These are phyloP conservation scores for Tetracentron sinense DNA, from an alignment of 164 flowering plant genomes.

Conservation along the genomic window DNA sequence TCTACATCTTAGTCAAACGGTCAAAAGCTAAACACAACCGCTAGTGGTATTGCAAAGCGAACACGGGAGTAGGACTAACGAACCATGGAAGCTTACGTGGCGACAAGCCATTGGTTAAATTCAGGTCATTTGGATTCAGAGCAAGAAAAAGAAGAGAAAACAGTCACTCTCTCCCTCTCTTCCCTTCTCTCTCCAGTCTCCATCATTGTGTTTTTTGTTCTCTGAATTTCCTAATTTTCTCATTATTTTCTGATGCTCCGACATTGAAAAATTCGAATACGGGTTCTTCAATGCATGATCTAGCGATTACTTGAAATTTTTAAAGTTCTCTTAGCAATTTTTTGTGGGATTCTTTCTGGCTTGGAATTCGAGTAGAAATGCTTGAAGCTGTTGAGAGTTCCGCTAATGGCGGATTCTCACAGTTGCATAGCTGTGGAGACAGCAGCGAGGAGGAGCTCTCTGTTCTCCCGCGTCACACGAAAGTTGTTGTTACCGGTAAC, in stretches of 20 bases:
- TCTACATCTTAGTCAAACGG: too few species aligned
- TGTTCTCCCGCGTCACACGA: slow-evolving; percentile 79
- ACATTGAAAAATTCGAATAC: slow-evolving; percentile 12
- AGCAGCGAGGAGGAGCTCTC: slow-evolving; percentile 82
- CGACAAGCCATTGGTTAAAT: slow-evolving; percentile 26
- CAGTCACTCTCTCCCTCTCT: slow-evolving; percentile 48
- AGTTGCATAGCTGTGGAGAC: slow-evolving; percentile 65
- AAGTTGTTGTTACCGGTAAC: slow-evolving; percentile 82
- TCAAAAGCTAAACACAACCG: too few species aligned
- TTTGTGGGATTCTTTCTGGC: slow-evolving; percentile 3
- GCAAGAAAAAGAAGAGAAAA: slow-evolving; percentile 18
- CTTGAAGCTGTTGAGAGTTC: slow-evolving; percentile 55
- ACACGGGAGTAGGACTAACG: too few species aligned
- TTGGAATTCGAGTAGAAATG: slow-evolving; percentile 32
- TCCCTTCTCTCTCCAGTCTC: slow-evolving; percentile 18
- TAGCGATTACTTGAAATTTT: slow-evolving; percentile 25
- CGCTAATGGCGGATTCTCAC: slow-evolving; percentile 50
- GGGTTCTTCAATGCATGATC: slow-evolving; percentile 41
- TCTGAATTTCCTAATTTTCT: slow-evolving; percentile 14
- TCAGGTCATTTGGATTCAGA: slow-evolving; percentile 68
- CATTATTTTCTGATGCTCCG: slow-evolving; percentile 16
- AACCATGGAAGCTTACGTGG: slow-evolving; percentile 35
- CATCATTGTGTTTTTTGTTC: slow-evolving; percentile 41
- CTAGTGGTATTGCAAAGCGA: too few species aligned
- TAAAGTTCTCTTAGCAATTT: slow-evolving; percentile 10